Evolutionary conservation across 1,139 yeast species (phyloP).

Genomic region (Yamadazyma dendronema): DNA sequence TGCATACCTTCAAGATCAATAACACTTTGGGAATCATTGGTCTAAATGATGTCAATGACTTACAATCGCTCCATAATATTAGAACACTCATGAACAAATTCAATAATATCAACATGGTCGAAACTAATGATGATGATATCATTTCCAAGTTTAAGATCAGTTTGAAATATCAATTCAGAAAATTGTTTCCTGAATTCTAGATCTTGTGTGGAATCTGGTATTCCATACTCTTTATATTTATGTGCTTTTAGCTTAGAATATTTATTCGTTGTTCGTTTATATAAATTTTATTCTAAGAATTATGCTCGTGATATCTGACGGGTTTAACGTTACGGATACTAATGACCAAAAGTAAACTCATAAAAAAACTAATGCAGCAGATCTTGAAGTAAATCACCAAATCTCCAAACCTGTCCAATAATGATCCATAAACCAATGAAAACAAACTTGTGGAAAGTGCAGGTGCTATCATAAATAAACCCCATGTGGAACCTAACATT

Average conservation of each 20-base stretch:
- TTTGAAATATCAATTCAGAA: slow-evolving; percentile 17
- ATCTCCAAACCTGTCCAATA: slow-evolving; percentile 46
- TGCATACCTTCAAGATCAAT: slow-evolving; percentile 12
- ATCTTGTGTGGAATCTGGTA: too few relatives aligned
- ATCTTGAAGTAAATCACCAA: slow-evolving; percentile 34
- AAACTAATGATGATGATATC: slow-evolving; percentile 27
- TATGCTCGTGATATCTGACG: neutral
- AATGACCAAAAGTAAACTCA: slow-evolving; percentile 22
- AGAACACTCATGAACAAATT: slow-evolving; percentile 29
- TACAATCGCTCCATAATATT: slow-evolving; percentile 16
- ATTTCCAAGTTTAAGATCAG: slow-evolving; percentile 30
- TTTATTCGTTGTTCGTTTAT: neutral
- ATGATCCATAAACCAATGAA: slow-evolving; percentile 69
- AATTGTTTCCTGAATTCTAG: slow-evolving; percentile 8
- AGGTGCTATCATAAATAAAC: slow-evolving; percentile 86
- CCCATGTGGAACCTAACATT: slow-evolving; percentile 92
- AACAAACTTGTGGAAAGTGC: slow-evolving; percentile 77
- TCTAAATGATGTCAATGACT: slow-evolving; percentile 11
- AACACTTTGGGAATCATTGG: slow-evolving; percentile 6
- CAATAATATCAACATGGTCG: slow-evolving; percentile 29
- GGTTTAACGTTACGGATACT: slow-evolving; percentile 6
- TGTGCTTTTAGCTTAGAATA: neutral
- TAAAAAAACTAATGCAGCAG: slow-evolving; percentile 28
- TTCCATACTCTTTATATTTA: neutral
- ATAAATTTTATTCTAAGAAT: neutral